phyloP scores from a whole-genome alignment of 352 stramenopile genomes.

The Bremia lactucae region DNA sequence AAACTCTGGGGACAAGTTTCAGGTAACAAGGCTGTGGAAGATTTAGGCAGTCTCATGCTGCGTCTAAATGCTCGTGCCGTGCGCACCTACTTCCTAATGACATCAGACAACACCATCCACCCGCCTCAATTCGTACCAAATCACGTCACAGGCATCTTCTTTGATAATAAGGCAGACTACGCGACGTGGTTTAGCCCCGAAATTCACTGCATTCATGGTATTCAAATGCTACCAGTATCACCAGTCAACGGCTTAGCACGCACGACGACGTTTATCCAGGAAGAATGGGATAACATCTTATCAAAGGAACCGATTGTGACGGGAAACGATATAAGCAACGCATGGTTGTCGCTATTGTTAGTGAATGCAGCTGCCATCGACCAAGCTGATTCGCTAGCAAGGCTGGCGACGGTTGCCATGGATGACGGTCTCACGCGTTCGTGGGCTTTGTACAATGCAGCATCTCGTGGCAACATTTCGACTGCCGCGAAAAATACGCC shows the following conservation, averaged over 20 bases:
- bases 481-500: neutral
- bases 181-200: slow-evolving; percentile 59
- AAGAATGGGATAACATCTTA: slow-evolving; percentile 69
- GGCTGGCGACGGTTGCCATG: slow-evolving; percentile 42
- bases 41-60: slow-evolving; percentile 58
- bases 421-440: slow-evolving; percentile 52
- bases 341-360: slow-evolving; percentile 56
- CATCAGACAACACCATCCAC: slow-evolving; percentile 47
- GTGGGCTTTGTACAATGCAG: slow-evolving; percentile 62
- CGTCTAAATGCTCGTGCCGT: slow-evolving; percentile 49
- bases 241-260: slow-evolving; percentile 60
- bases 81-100: slow-evolving; percentile 67
- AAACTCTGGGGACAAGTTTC: slow-evolving; percentile 52
- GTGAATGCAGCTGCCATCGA: slow-evolving; percentile 53
- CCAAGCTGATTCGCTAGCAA: slow-evolving; percentile 33
- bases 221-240: slow-evolving; percentile 68
- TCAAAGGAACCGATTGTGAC: slow-evolving; percentile 48
- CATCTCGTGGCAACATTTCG: slow-evolving; percentile 13
- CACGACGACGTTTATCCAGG: slow-evolving; percentile 41
- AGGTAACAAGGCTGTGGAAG: slow-evolving; percentile 38
- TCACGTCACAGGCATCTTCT: slow-evolving; percentile 60
- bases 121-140: slow-evolving; percentile 46
- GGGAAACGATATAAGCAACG: slow-evolving; percentile 28
- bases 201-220: slow-evolving; percentile 63
- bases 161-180: slow-evolving; percentile 66